phyloP scores from a whole-genome alignment of 2,329 filamentous ascomycete genomes.

The Ascochyta pisi region DNA sequence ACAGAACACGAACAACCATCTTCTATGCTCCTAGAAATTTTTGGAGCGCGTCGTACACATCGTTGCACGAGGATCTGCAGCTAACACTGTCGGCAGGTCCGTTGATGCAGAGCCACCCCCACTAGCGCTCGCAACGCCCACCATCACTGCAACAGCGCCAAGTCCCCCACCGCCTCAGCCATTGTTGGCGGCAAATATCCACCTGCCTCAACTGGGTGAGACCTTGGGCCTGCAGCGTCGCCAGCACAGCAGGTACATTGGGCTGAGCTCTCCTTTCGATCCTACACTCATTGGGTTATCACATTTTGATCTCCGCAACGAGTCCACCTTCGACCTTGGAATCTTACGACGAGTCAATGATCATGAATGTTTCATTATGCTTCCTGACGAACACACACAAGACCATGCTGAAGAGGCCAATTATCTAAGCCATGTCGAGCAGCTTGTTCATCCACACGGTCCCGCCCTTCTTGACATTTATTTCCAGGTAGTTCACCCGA shows the following conservation, averaged over 20 bases:
- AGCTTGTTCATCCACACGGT: constrained; percentile 78
- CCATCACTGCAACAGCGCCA: constrained; percentile 50
- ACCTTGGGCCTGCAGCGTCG: constrained; percentile 75
- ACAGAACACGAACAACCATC: background rate
- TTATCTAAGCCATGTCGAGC: constrained; percentile 76
- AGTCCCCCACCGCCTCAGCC: constrained; percentile 44
- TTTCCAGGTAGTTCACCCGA: constrained; percentile 80
- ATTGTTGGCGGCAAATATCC: constrained; percentile 35
- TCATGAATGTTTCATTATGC: constrained; percentile 78
- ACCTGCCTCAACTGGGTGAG: constrained; percentile 53
- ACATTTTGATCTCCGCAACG: constrained; percentile 80
- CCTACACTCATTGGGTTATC: constrained; percentile 83
- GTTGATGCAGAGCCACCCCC: constrained; percentile 50
- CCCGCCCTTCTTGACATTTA: constrained; percentile 79
- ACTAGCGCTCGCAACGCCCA: constrained; percentile 49
- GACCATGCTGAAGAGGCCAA: constrained; percentile 74
- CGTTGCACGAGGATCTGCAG: constrained; percentile 15
- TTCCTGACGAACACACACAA: constrained; percentile 75
- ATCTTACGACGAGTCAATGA: constrained; percentile 77
- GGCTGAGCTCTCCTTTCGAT: constrained; percentile 82
- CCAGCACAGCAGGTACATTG: constrained; percentile 83
- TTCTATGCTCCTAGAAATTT: background rate
- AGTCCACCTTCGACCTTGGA: constrained; percentile 71
- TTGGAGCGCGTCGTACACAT: constrained; percentile 4
- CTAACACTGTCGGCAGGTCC: constrained; percentile 44